Conservation (phyloP, 2,329 filamentous ascomycete species). For the Xylariaceae sp. region DNA sequence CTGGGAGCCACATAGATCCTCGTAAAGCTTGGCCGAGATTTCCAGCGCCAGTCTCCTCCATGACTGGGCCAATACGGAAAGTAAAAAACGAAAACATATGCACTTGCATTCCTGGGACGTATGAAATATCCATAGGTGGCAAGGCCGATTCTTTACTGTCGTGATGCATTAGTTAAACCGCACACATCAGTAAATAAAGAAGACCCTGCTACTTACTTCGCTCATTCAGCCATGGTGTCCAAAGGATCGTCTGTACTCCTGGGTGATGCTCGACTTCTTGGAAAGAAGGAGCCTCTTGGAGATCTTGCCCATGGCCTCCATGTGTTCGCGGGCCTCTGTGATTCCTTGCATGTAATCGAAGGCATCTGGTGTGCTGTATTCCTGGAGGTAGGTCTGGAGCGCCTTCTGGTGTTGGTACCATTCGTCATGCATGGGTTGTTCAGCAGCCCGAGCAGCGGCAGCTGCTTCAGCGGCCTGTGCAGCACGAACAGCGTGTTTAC, state of each 20-base stretch:
- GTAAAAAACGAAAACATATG: constrained; percentile 13
- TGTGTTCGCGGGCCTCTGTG: constrained; percentile 44
- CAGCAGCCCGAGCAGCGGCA: constrained; percentile 29
- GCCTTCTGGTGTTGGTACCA: constrained; percentile 61
- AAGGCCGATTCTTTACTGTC: constrained; percentile 10
- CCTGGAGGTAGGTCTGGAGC: constrained; percentile 55
- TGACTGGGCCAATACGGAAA: constrained; percentile 1
- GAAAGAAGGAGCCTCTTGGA: constrained; percentile 32
- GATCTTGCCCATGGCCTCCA: constrained; percentile 50
- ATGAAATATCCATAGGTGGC: constrained; percentile 12
- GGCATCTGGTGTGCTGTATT: constrained; percentile 46
- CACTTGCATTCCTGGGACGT: constrained; percentile 22
- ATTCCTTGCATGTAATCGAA: constrained; percentile 51
- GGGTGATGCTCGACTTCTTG: constrained; percentile 27
- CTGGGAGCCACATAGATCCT: constrained; percentile 6
- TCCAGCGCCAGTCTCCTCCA: constrained; percentile 2
- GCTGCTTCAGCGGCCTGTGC: constrained; percentile 28
- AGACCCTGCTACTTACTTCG: constrained; percentile 17
- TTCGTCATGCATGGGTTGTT: constrained; percentile 44
- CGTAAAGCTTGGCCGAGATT: constrained; percentile 12
- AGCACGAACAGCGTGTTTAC: constrained; percentile 46
- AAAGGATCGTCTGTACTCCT: constrained; percentile 32
- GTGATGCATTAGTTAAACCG: not conserved
- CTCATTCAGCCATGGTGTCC: constrained; percentile 34
- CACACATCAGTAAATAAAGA: not conserved